Base-by-base conservation (phyloP, 768 basidiomycete species). In the Rickenella mellea region DNA sequence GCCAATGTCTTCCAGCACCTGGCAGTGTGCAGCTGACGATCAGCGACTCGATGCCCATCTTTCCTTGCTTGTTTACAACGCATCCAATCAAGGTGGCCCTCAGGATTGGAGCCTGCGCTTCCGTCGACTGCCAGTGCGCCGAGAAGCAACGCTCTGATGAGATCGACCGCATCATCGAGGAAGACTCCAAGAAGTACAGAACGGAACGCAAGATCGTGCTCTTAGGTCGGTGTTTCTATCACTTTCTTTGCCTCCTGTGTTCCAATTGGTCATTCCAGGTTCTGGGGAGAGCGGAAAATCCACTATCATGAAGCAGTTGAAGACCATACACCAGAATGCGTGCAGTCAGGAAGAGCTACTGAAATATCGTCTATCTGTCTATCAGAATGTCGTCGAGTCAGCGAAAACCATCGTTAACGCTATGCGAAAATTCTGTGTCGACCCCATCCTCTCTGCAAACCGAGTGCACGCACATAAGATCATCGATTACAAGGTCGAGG, bases 291-390 rank as follows among this genome's bases (percentile, higher is more conserved):
- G 85, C 1, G 94, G 93, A 5, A 97, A 97, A 65, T 82, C 79
- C 4, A 98, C 93, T 0, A 90, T 98, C 49, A 91, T 96, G 27
- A 97, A 98, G 59, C 93, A 98, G 62, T 94, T 98, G 92, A 96
- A 94, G 71, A 93, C 96, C 45, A 92, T 97, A 38, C 87, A 98
- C 59, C 87, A 94, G 59, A 79, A 82, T 47, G 93, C 93, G 10
- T 98, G 90, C 63, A 76, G 80, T 2, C 61, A 63, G 6, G 74
- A 83, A 0, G 91, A 96, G 58, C 76, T 90, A 21, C 68, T 80
- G 46, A 70, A 76, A 3, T 94, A 78, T 66, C 70, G 83, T n/a
- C 74, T 80, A 0, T 80, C 82, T 24, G 80, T 98, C 37, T 90
- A 83, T 63, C 78, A 80, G 52, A 86, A 94, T 59, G 78, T 93